phyloP scores from a whole-genome alignment of 1,284 basidiomycete genomes.

The Cryptococcus sp. region DNA sequence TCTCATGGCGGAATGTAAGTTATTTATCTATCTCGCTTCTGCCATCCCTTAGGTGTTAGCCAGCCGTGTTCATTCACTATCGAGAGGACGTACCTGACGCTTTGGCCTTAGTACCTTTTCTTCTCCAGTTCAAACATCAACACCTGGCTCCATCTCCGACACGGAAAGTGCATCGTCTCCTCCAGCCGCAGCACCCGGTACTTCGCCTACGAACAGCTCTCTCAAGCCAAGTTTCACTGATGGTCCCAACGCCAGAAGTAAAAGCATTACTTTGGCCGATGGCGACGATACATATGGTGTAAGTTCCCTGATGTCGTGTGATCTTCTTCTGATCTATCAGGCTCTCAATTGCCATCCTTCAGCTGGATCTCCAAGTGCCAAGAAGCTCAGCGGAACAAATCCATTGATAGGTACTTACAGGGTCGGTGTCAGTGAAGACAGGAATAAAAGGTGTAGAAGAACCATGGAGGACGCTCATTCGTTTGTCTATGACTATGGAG shows the following conservation, averaged over 20 bases:
- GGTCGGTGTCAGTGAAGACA: slow-evolving; percentile 84
- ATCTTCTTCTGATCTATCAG: slow-evolving; percentile 6
- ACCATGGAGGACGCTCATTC: slow-evolving; percentile 98
- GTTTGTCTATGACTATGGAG: slow-evolving; percentile 89
- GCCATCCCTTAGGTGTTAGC: no score
- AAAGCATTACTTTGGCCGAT: slow-evolving; percentile 66
- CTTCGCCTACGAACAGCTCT: no score
- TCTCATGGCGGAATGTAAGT: no score
- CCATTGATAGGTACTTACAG: slow-evolving; percentile 55
- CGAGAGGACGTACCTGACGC: no score
- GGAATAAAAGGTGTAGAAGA: slow-evolving; percentile 73
- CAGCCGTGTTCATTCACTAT: no score
- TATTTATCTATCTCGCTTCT: no score
- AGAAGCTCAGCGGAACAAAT: background rate
- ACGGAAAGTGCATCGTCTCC: slow-evolving; percentile 4
- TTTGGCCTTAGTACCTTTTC: background rate
- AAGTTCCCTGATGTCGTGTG: slow-evolving; percentile 38
- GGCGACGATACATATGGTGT: slow-evolving; percentile 70
- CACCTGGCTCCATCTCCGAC: slow-evolving; percentile 12
- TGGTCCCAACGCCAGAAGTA: slow-evolving; percentile 63
- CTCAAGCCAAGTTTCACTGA: slow-evolving; percentile 22
- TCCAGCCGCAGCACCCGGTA: slow-evolving; percentile 18
- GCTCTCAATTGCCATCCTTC: slow-evolving; percentile 29
- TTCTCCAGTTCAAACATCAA: slow-evolving; percentile 1
- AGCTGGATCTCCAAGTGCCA: background rate